phyloP scores from a whole-genome alignment of 495 filamentous ascomycete genomes.

The Massariosphaeria phaeospora region DNA sequence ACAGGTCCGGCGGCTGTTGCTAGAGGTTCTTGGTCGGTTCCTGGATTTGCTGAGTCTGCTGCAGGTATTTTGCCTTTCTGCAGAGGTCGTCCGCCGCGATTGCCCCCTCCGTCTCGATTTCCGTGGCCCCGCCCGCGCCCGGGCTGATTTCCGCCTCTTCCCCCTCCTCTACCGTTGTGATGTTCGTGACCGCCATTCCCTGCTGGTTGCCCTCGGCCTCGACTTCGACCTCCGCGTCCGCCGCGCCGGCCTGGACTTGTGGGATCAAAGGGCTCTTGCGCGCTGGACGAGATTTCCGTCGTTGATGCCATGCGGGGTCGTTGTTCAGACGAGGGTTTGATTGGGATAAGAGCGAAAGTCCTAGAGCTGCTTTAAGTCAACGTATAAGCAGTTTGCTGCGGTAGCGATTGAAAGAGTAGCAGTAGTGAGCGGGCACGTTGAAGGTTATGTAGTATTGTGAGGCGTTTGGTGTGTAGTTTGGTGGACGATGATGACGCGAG shows the following conservation, averaged over 20 bases:
- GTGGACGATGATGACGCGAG: constrained; percentile 7
- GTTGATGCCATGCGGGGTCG: constrained; percentile 30
- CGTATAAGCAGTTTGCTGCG: background rate
- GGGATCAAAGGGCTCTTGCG: constrained; percentile 18
- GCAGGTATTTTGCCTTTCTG: constrained; percentile 25
- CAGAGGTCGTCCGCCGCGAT: constrained; percentile 3
- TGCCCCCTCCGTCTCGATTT: constrained; percentile 23
- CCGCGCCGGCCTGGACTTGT: constrained; percentile 18
- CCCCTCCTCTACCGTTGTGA: constrained; percentile 22
- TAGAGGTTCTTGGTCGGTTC: background rate
- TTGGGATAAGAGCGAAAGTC: background rate
- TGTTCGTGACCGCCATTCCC: constrained; percentile 1
- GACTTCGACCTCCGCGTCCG: constrained; percentile 21
- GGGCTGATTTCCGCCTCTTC: constrained; percentile 29
- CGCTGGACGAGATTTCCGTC: constrained; percentile 6
- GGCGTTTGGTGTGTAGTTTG: constrained; percentile 7
- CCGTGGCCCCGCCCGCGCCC: constrained; percentile 29
- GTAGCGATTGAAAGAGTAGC: background rate
- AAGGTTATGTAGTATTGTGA: background rate
- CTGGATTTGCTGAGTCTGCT: constrained; percentile 23
- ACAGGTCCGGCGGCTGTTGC: background rate
- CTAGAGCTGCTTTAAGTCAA: background rate
- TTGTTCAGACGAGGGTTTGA: background rate
- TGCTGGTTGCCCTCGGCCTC: background rate
- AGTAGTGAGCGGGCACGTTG: background rate